Evolutionary conservation across 257 asterid genomes (phyloP).

Genomic region (Jasminum sambac): DNA sequence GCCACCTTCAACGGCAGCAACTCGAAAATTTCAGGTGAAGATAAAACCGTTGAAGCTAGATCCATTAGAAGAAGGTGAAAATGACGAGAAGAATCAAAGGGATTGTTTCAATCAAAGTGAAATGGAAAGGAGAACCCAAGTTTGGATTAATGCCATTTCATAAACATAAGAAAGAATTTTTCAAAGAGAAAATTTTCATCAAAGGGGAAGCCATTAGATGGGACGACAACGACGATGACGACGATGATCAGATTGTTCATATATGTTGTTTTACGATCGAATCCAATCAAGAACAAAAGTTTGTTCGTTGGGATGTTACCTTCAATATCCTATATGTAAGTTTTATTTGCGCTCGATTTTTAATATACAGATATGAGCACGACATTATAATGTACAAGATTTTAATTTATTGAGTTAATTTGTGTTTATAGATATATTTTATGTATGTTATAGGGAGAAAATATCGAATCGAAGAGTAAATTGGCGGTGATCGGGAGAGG

Average conservation of each 20-base stretch:
- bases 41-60: conserved; percentile 47
- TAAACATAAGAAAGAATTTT: conserved; percentile 35
- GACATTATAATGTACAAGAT: too few species aligned
- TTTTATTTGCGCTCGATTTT: background rate
- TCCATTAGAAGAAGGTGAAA: conserved; percentile 22
- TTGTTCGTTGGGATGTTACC: conserved; percentile 50
- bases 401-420: too few species aligned
- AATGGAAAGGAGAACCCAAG: conserved; percentile 71
- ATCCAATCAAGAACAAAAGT: conserved; percentile 33
- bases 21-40: conserved; percentile 57
- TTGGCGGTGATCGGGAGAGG: conserved; percentile 54
- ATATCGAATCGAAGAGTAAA: conserved; percentile 39
- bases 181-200: conserved; percentile 32
- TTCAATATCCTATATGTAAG: conserved; percentile 45
- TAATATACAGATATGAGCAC: too few species aligned
- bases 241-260: conserved; percentile 44
- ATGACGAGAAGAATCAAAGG: conserved; percentile 12
- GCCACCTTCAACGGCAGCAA: conserved; percentile 26
- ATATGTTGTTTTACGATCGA: conserved; percentile 43
- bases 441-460: conserved; percentile 37
- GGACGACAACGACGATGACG: conserved; percentile 61
- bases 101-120: conserved; percentile 41
- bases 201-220: conserved; percentile 29
- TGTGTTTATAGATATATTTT: background rate
- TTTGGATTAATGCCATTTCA: conserved; percentile 51